phyloP scores from a whole-genome alignment of 106 monocot species.

The Dendrobium catenatum region DNA sequence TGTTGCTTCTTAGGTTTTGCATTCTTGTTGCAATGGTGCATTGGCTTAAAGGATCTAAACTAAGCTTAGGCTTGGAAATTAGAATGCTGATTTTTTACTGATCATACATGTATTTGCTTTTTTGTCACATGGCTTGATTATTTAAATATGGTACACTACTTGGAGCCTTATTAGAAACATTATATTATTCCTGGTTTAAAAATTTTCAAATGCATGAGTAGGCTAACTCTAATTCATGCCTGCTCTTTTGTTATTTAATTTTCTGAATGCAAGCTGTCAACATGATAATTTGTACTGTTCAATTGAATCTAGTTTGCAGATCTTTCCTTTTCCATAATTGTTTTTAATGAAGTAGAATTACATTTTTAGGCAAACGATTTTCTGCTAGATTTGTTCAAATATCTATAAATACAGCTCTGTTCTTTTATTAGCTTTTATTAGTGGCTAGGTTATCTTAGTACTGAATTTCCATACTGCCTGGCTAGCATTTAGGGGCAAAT shows the following conservation, averaged over 20 bases:
- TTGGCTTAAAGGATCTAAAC: neutral
- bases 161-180: neutral
- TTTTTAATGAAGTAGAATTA: neutral
- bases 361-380: neutral
- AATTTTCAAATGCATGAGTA: neutral
- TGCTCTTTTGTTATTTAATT: neutral
- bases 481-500: neutral
- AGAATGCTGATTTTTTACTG: neutral
- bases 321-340: neutral
- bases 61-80: neutral
- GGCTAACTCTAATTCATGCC: neutral
- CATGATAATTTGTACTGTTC: neutral
- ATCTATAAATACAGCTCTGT: neutral
- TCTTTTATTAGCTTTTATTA: neutral
- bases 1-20: neutral
- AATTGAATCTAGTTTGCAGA: neutral
- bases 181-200: neutral
- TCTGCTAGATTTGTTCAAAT: neutral
- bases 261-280: neutral
- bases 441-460: neutral
- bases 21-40: neutral
- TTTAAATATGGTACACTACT: neutral
- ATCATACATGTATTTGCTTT: neutral
- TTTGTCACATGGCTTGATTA: neutral
- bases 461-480: neutral